phyloP scores from a whole-genome alignment of 1,284 basidiomycete genomes.

The Volvariella surrecta region DNA sequence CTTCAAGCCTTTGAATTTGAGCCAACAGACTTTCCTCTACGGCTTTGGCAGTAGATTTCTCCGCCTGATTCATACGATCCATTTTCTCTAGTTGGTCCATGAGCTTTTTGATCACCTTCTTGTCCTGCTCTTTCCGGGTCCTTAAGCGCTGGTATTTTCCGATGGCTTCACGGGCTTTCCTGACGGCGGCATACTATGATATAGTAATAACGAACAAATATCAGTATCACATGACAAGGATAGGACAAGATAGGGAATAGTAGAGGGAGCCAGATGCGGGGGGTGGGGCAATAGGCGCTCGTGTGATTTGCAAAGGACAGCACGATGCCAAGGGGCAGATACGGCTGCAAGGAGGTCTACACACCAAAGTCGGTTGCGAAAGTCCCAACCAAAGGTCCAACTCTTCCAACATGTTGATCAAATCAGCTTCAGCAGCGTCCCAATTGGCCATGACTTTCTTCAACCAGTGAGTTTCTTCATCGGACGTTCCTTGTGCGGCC shows the following conservation, averaged over 20 bases:
- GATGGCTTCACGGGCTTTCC: conserved; percentile 19
- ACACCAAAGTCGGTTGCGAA: conserved; percentile 15
- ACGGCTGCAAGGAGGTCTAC: conserved; percentile 21
- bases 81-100: conserved; percentile 10
- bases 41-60: conserved; percentile 14
- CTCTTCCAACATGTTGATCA: conserved; percentile 33
- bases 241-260: too few species aligned
- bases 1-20: conserved; percentile 16
- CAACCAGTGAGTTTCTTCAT: conserved; percentile 29
- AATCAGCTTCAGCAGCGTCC: conserved; percentile 31
- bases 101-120: conserved; percentile 14
- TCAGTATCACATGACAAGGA: too few species aligned
- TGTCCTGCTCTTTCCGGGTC: conserved; percentile 14
- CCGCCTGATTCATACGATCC: conserved; percentile 8
- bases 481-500: too few species aligned
- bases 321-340: conserved; percentile 4
- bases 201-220: conserved; percentile 7
- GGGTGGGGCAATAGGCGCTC: too few species aligned
- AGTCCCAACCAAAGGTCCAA: conserved; percentile 37
- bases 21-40: conserved; percentile 17
- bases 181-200: conserved; percentile 13
- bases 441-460: conserved; percentile 39
- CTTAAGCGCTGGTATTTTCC: conserved; percentile 15
- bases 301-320: too few species aligned
- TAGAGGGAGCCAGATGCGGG: too few species aligned